Evolutionary conservation across 176 grass and related monocot genomes (phyloP), one percentile per base, ranked within the genome.

Genomic region (Musa troglodytarum): DNA sequence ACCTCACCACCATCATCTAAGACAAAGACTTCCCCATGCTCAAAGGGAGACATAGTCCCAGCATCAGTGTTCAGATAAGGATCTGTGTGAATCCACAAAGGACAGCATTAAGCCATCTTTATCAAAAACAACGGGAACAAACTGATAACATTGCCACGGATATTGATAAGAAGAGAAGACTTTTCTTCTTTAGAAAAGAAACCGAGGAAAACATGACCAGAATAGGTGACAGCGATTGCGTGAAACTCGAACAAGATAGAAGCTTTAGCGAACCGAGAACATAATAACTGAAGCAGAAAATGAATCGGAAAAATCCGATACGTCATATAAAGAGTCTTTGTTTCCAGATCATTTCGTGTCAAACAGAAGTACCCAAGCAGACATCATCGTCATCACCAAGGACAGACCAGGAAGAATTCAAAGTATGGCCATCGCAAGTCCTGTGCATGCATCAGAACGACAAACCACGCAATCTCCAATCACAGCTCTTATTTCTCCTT

Each of bases 31-130:
- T 99, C 95, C 0, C 95, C 95, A 12, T 99, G 95, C 84, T 99
- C 95, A 50, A 94, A 78, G 0, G 96, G 96, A 65, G 96, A 95
- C 96, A 99, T 99, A n/a, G 96, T 99, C 77, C 96, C 96, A 78
- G 96, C 96, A 84, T 99, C 91, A 79, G 88, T 99, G 79, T 99
- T 99, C 51, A 99, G 86, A 74, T 99, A 99, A 78, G 96, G 95
- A 81, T 98, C 95, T 98, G 88, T 79, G 81, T 52, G 89, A 78
- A 29, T 54, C 77, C 68, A 72, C 24, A 12, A 57, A 70, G 15
- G 0, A 16, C 29, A 70, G 13, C 29, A 19, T 50, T 70, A 70
- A 70, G 51, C 49, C 68, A 70, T 51, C 17, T 69, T 8, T 34
- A 51, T 11, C 0, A 50, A 20, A 70, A 17, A 70, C 2, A 21